Conservation (phyloP, 225 moss, liverwort and hornwort genomes). For the Physcomitrium patens region DNA sequence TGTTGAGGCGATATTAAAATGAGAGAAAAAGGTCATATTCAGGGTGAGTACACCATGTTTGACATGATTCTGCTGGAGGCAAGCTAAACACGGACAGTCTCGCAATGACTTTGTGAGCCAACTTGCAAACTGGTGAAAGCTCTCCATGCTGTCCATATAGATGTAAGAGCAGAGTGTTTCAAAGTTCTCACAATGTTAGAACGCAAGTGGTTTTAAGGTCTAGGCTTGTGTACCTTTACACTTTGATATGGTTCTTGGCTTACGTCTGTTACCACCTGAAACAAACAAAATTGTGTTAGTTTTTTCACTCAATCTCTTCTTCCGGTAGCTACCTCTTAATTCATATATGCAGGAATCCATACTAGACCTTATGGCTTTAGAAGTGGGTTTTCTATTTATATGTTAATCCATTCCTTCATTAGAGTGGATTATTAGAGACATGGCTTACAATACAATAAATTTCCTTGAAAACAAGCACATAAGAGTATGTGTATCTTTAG, state of each 20-base stretch:
- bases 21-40: conserved; percentile 12
- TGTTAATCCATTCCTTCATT: too few relatives aligned
- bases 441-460: too few relatives aligned
- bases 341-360: too few relatives aligned
- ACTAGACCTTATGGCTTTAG: too few relatives aligned
- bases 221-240: conserved; percentile 13
- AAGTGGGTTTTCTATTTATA: too few relatives aligned
- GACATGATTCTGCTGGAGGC: conserved; percentile 16
- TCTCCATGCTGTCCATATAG: conserved; percentile 25
- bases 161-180: conserved; percentile 19
- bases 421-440: too few relatives aligned
- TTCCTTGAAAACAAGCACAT: too few relatives aligned
- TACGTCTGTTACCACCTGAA: not conserved
- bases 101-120: not conserved
- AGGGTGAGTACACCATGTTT: conserved; percentile 20
- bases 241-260: not conserved
- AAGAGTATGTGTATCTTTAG: too few relatives aligned
- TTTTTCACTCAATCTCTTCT: not conserved
- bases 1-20: conserved; percentile 12
- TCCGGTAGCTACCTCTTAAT: not conserved
- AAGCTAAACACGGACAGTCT: not conserved
- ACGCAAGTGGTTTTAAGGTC: conserved; percentile 2
- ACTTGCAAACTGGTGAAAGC: conserved; percentile 20
- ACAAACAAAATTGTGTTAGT: not conserved
- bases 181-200: not conserved